Evolutionary conservation across 2,329 filamentous ascomycete species (phyloP).

Genomic region (Penicillium aurantiogriseum): DNA sequence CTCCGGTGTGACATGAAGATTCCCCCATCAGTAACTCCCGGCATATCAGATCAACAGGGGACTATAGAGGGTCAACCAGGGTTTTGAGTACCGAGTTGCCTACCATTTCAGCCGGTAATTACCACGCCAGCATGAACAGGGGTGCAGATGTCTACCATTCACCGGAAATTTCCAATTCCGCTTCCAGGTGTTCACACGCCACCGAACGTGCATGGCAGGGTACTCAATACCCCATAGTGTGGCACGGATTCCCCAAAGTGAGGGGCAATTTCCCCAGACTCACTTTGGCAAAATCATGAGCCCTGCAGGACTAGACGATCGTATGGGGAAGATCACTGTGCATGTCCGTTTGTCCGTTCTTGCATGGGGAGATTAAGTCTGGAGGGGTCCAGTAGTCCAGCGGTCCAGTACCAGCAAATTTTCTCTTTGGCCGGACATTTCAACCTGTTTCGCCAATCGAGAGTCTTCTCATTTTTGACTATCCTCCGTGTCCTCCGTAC

Average conservation of each 20-base stretch:
- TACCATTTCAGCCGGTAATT: slow-evolving; percentile 8
- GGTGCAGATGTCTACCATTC: slow-evolving; percentile 4
- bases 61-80: background rate
- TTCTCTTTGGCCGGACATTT: background rate
- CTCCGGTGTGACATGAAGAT: background rate
- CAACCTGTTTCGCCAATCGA: background rate
- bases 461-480: background rate
- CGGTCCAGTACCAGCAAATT: background rate
- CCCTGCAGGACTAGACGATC: slow-evolving; percentile 18
- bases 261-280: slow-evolving; percentile 15
- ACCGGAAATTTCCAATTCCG: slow-evolving; percentile 11
- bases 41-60: slow-evolving; percentile 9
- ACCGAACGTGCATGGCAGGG: slow-evolving; percentile 4
- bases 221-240: background rate
- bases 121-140: slow-evolving; percentile 17
- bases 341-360: background rate
- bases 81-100: slow-evolving; percentile 1
- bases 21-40: slow-evolving; percentile 11
- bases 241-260: slow-evolving; percentile 8
- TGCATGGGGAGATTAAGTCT: background rate
- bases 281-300: background rate
- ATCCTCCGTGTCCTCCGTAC: background rate
- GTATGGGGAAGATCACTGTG: slow-evolving; percentile 9
- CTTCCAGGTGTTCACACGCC: slow-evolving; percentile 12
- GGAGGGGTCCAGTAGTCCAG: background rate